Evolutionary conservation across 169 alveolate species (phyloP).

Genomic region (Plasmodium vivax): DNA sequence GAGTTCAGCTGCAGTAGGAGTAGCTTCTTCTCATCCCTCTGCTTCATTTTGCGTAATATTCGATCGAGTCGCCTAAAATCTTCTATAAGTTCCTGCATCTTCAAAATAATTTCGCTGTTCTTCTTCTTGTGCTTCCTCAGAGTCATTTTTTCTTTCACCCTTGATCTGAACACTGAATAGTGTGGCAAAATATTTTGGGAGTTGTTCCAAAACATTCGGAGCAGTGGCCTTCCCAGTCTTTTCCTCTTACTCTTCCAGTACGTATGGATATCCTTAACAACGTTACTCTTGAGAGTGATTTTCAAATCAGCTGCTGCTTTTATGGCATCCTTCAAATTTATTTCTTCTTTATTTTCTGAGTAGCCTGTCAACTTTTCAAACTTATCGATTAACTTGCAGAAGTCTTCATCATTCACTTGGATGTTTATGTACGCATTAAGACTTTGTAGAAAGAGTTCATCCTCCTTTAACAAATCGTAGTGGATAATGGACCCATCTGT

Average conservation of each 20-base stretch:
- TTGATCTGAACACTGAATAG: conserved; percentile 87
- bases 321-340: conserved; percentile 75
- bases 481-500: conserved; percentile 83
- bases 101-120: conserved; percentile 81
- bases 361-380: conserved; percentile 82
- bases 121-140: conserved; percentile 87
- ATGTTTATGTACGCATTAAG: conserved; percentile 73
- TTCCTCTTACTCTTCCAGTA: conserved; percentile 86
- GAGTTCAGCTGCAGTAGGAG: conserved; percentile 85
- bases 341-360: conserved; percentile 73
- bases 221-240: conserved; percentile 85
- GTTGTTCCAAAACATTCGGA: conserved; percentile 88
- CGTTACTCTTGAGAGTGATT: conserved; percentile 31
- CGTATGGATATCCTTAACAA: conserved; percentile 72
- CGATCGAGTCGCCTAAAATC: conserved; percentile 85
- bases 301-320: conserved; percentile 70
- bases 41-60: conserved; percentile 87
- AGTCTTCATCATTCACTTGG: conserved; percentile 71
- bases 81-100: conserved; percentile 84
- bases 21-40: conserved; percentile 89
- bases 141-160: conserved; percentile 89
- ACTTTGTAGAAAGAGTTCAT: conserved; percentile 80
- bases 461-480: conserved; percentile 84
- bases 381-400: conserved; percentile 79
- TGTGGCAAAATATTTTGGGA: conserved; percentile 87